These are phyloP conservation scores for Porcisia hertigi DNA, from an alignment of 208 protist species.

Conservation along the genomic window DNA sequence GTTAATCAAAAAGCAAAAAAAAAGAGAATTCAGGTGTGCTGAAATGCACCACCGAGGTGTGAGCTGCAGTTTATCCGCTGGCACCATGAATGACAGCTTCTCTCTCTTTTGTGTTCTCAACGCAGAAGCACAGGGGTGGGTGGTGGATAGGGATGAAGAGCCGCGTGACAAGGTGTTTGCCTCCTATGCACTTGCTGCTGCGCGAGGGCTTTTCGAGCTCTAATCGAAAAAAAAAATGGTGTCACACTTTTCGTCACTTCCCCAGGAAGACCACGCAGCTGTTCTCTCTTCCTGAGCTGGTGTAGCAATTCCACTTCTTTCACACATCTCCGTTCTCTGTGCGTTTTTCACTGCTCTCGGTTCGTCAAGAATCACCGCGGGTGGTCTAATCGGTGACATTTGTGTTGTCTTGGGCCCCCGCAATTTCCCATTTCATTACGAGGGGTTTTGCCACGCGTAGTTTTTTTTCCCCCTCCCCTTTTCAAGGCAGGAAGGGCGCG, in stretches of 20 bases:
- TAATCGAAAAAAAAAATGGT: no score
- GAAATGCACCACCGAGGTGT: no score
- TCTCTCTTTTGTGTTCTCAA: no score
- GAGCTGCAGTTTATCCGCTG: no score
- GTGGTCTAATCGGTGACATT: background rate
- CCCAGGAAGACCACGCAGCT: background rate
- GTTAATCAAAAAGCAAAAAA: no score
- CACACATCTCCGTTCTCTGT: background rate
- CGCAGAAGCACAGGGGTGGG: no score
- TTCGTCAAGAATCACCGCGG: background rate
- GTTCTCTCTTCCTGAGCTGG: background rate
- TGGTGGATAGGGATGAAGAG: no score
- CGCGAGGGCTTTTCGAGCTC: background rate
- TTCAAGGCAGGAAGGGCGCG: no score
- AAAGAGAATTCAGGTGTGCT: no score
- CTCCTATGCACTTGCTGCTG: background rate
- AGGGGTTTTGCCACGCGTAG: background rate
- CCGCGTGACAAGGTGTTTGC: no score
- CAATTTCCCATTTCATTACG: background rate
- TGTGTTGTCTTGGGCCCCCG: background rate
- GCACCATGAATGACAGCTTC: no score
- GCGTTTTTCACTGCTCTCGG: background rate
- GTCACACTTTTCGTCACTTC: background rate
- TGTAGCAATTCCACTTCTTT: background rate
- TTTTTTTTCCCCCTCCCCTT: background rate